These are phyloP conservation scores for Arabidopsis lyrata DNA, from an alignment of 441 rosid species.

Conservation along the genomic window DNA sequence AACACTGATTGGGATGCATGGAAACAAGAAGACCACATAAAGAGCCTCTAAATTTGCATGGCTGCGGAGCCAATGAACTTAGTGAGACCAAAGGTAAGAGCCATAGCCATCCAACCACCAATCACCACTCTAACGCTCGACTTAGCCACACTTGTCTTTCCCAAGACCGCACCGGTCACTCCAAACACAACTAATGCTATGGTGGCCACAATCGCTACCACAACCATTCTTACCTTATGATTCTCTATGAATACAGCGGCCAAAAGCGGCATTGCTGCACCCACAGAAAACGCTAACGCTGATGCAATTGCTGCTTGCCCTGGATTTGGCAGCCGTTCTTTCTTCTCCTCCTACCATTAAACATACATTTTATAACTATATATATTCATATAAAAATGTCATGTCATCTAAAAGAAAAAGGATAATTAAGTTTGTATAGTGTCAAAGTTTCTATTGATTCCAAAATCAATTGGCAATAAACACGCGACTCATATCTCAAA, in stretches of 20 bases:
- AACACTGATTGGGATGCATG: constrained; percentile 20
- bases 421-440: background rate
- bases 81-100: constrained; percentile 58
- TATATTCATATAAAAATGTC: background rate
- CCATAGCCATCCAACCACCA: constrained; percentile 69
- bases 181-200: constrained; percentile 52
- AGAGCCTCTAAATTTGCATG: constrained; percentile 38
- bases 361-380: background rate
- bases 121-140: constrained; percentile 53
- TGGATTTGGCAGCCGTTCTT: constrained; percentile 52
- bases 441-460: background rate
- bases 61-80: constrained; percentile 54
- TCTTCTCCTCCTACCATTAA: constrained; percentile 33
- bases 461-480: background rate
- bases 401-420: background rate
- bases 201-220: constrained; percentile 51
- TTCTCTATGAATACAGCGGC: constrained; percentile 52
- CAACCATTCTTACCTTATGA: constrained; percentile 51
- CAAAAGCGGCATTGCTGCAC: constrained; percentile 53
- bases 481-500: too few species aligned
- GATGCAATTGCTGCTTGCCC: constrained; percentile 58
- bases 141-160: constrained; percentile 48
- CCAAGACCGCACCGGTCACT: constrained; percentile 49
- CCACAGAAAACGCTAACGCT: constrained; percentile 56
- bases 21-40: constrained; percentile 15